Evolutionary conservation across 78 protist genomes (phyloP), one percentile per base, ranked within the genome.

Genomic region (Blattamonas nauphoetae): DNA sequence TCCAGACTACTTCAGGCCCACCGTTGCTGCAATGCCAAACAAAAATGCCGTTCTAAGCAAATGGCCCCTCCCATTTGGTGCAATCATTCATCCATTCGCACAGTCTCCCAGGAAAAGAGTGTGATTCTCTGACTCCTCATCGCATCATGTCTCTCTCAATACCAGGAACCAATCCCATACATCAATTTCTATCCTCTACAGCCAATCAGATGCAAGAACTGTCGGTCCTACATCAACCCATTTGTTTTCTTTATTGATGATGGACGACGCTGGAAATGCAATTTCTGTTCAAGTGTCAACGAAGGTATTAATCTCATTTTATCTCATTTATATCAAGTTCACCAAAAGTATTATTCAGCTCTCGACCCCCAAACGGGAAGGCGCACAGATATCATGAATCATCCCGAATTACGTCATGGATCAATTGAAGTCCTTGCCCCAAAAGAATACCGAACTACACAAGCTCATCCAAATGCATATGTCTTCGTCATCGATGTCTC

Each of bases 151-250:
- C 85, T n/a, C 41, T 11, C 44, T 0, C 41, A 3, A 36, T 11
- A 32, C 11, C 64, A 87, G 41, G 44, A 0, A 32, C 45, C 42
- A 1, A 42, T 79, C 35, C 90, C 90, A 1, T 42, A 45, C n/a
- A 55, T 89, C 33, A 79, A 84, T 42, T 89, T 89, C 33, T 83
- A 81, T 38, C 41, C 84, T 34, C 1, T 45, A 2, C 78, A 44
- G 35, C 84, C 85, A 44, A 6, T 89, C 21, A 89, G 96, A 32
- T 94, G 96, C 91, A 1, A 1, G n/a, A 45, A 89, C 0, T 94
- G 96, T 90, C 87, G 89, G 41, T 92, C 92, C 0, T 94, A 94
- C 92, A 71, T 91, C 79, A 92, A 91, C 85, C 92, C 94, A 29
- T 86, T 86, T 82, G 41, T 88, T 36, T 2, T 43, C 0, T 94